Evolutionary conservation across 257 asterid species (phyloP).

Genomic region (Phtheirospermum japonicum): DNA sequence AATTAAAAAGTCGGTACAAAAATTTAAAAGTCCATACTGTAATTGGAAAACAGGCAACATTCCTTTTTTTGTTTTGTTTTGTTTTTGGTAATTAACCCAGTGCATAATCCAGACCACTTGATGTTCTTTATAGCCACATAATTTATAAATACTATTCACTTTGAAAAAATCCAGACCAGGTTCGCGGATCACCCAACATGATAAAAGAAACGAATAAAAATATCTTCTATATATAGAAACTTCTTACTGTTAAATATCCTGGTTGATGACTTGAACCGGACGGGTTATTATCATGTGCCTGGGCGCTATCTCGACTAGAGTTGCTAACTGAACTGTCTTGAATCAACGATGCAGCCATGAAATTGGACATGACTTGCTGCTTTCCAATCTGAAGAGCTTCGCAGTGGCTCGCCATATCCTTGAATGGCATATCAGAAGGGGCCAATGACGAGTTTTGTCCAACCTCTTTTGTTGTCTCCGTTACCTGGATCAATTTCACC

Average conservation of each 20-base stretch:
- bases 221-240: conserved; percentile 9
- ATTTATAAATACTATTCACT: background rate
- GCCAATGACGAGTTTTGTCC: conserved; percentile 37
- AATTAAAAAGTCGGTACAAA: background rate
- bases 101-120: conserved; percentile 6
- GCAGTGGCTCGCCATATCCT: conserved; percentile 72
- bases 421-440: conserved; percentile 56
- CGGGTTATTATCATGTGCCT: conserved; percentile 22
- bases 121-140: background rate
- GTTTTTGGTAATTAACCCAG: background rate
- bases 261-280: conserved; percentile 31
- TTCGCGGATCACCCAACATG: conserved; percentile 7
- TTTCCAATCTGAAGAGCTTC: conserved; percentile 75
- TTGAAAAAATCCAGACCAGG: background rate
- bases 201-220: background rate
- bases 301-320: conserved; percentile 31
- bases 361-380: conserved; percentile 63
- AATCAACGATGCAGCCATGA: conserved; percentile 39
- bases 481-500: conserved; percentile 44
- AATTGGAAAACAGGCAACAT: background rate
- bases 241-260: conserved; percentile 42
- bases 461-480: conserved; percentile 59
- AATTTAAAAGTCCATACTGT: background rate
- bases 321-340: conserved; percentile 33
- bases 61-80: background rate